Base-by-base conservation (phyloP, 1,284 basidiomycete species). In the Rhizopogon hawkerae region DNA sequence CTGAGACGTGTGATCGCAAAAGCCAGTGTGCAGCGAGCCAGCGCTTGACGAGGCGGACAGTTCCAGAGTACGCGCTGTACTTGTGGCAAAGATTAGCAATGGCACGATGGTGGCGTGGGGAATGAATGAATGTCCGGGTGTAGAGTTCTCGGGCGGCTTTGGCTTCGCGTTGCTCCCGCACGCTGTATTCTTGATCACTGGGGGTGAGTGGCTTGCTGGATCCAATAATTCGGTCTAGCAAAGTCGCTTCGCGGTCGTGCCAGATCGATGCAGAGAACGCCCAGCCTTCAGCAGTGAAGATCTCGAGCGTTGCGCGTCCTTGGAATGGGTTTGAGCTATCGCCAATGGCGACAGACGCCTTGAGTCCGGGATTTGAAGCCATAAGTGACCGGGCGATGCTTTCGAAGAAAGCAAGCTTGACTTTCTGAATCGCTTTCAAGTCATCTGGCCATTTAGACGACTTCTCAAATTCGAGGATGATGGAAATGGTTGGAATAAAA, bases 361-460 rank as follows among this genome's bases (percentile, higher is more conserved):
- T 74, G 1, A 84, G 64, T 3, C 80, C 81, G 0, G 72, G 57
- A 1, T 75, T 63, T 1, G 72, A 61, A 6, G 65, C 62, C 75
- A 83, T 79, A 39, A 95, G 72, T 1, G 76, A 73, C 10, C 71
- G 69, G 0, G 85, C 88, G 2, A 91, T 74, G 24, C 79, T 77
- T 60, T 93, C 92, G 53, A 95, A 80, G 63, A 98, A 87, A 0
- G 95, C 95, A 2, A 96, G 75, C 68, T 98, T 98, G 69, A 94
- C 89, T 58, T 92, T 92, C 66, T 97, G 94, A 41, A 98, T 88
- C 0, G 93, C 92, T 13, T 75, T 76, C 1, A 98, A 76, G 59
- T 98, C 93, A 61, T 98, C 93, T 0, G 96, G 96, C 96, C 96
- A 99, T 56, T 81, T 79, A 0, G 86, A 85, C 0, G 92, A 95